Percentiles rank a stretch among this genome's conserved stretches.
Conservation (phyloP, 2,329 filamentous ascomycete species). For the Epichloe hybrida region DNA sequence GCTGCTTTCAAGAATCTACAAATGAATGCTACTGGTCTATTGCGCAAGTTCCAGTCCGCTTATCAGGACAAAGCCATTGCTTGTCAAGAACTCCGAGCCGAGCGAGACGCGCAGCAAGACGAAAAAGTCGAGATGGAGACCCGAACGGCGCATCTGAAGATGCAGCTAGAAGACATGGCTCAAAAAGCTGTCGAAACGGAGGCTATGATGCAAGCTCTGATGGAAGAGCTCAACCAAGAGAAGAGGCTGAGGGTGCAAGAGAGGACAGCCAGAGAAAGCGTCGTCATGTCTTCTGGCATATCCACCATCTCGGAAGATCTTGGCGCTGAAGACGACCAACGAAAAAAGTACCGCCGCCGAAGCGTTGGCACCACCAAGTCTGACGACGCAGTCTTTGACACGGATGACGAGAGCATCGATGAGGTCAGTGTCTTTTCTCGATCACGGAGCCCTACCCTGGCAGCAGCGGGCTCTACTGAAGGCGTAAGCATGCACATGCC, state of each 20-base stretch:
- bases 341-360: conserved; percentile 27
- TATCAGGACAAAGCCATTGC: conserved; percentile 39
- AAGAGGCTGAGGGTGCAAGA: conserved; percentile 31
- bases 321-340: conserved; percentile 37
- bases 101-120: conserved; percentile 39
- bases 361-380: conserved; percentile 31
- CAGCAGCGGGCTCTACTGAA: conserved; percentile 15
- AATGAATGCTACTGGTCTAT: conserved; percentile 39
- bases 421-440: conserved; percentile 47
- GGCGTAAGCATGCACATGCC: not conserved
- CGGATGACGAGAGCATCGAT: conserved; percentile 37
- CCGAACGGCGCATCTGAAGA: conserved; percentile 38
- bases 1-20: conserved; percentile 49
- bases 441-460: conserved; percentile 40
- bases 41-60: conserved; percentile 43
- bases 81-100: conserved; percentile 36
- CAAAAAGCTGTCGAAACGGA: conserved; percentile 40
- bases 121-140: conserved; percentile 43
- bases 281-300: conserved; percentile 20
- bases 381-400: conserved; percentile 30
- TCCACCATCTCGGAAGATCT: conserved; percentile 38
- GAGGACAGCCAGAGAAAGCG: conserved; percentile 16
- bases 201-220: conserved; percentile 32
- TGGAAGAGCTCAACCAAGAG: conserved; percentile 38
- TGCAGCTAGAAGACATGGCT: conserved; percentile 48